phyloP scores from a whole-genome alignment of 177 flowering plant species.

The Telopea speciosissima region DNA sequence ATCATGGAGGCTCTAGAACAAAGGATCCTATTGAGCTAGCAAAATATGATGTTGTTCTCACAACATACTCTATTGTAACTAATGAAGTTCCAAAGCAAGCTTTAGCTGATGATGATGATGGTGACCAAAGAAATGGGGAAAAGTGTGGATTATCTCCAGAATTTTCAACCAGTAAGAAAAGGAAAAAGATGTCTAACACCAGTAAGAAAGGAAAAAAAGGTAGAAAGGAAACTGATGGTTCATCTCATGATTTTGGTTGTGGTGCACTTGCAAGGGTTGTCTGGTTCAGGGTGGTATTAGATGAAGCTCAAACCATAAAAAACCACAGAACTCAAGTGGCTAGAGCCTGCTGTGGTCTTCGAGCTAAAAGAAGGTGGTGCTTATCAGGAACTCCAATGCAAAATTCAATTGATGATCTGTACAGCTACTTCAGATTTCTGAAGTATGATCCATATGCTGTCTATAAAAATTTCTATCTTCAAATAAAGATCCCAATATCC shows the following conservation, averaged over 20 bases:
- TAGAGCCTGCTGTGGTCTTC: constrained; percentile 92
- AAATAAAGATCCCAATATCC: constrained; percentile 63
- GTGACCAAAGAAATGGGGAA: constrained; percentile 51
- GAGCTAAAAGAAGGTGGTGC: constrained; percentile 98
- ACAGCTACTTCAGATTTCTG: constrained; percentile 95
- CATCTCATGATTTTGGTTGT: constrained; percentile 38
- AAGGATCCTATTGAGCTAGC: constrained; percentile 76
- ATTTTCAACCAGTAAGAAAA: constrained; percentile 47
- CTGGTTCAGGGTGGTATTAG: constrained; percentile 88
- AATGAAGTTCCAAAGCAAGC: constrained; percentile 95
- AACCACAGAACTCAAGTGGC: constrained; percentile 95
- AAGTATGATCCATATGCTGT: constrained; percentile 72
- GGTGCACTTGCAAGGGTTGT: constrained; percentile 83
- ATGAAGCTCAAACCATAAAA: constrained; percentile 98
- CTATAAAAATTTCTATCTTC: constrained; percentile 52
- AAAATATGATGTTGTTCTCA: constrained; percentile 85
- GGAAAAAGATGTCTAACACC: constrained; percentile 38
- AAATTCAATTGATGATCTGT: constrained; percentile 88
- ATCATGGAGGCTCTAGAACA: constrained; percentile 86
- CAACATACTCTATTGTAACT: constrained; percentile 86
- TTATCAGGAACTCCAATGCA: constrained; percentile 98
- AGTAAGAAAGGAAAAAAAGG: constrained; percentile 64
- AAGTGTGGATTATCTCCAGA: constrained; percentile 56
- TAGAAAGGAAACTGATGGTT: constrained; percentile 38
- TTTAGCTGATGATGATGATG: constrained; percentile 71